Percentiles rank a stretch among this genome's conserved stretches.
Conservation (phyloP, 139 green algal genomes). For the Microglena sp. region DNA sequence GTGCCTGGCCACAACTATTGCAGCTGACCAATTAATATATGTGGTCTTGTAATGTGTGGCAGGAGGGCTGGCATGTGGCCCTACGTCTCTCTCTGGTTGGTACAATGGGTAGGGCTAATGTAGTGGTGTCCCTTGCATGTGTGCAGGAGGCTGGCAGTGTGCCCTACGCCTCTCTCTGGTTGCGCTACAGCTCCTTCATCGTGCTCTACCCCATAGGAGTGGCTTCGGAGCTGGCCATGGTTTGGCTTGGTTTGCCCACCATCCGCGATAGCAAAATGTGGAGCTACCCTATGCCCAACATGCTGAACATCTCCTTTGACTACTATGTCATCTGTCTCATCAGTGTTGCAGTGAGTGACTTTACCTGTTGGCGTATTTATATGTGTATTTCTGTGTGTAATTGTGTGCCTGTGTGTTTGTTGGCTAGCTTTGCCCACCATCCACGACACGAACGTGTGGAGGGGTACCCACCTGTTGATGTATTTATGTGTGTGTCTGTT, state of each 20-base stretch:
- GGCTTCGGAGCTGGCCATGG: slow-evolving; percentile 72
- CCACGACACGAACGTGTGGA: slow-evolving; percentile 28
- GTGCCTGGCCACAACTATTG: too few species aligned
- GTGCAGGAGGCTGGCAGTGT: slow-evolving; percentile 38
- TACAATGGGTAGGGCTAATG: too few species aligned
- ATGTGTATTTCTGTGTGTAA: too few species aligned
- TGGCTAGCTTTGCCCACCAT: slow-evolving; percentile 59
- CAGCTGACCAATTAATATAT: too few species aligned
- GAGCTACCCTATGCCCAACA: slow-evolving; percentile 68
- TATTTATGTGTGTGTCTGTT: too few species aligned
- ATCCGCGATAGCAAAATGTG: slow-evolving; percentile 38
- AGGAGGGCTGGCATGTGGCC: too few species aligned
- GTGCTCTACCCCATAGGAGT: slow-evolving; percentile 88
- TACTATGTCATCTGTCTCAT: slow-evolving; percentile 56
- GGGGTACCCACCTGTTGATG: too few species aligned
- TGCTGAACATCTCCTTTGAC: slow-evolving; percentile 69
- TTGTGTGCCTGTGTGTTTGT: too few species aligned
- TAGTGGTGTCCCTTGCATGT: too few species aligned
- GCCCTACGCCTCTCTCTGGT: slow-evolving; percentile 69
- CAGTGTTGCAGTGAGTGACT: slow-evolving; percentile 12
- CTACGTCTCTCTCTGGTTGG: too few species aligned
- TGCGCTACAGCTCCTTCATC: slow-evolving; percentile 86
- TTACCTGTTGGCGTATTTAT: too few species aligned
- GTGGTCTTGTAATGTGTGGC: too few species aligned
- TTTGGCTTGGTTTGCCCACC: slow-evolving; percentile 51